Evolutionary conservation across 768 basidiomycete genomes (phyloP).

Genomic region (Paxillus ammoniavirescens): DNA sequence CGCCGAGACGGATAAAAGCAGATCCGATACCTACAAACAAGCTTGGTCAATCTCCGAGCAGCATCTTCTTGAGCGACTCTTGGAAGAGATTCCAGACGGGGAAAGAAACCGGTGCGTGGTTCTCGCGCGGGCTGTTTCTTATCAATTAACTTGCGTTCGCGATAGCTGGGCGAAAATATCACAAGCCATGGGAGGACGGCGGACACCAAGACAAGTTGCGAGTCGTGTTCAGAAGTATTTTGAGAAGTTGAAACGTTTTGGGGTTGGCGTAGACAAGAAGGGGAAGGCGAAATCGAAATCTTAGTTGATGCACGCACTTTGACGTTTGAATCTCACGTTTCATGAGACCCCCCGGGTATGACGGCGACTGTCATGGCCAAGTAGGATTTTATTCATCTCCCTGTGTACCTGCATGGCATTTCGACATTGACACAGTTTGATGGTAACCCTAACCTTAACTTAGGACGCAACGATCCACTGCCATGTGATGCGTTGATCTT

Average conservation of each 20-base stretch:
- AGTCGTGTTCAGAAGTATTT: slow-evolving; percentile 88
- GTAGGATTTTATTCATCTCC: background rate
- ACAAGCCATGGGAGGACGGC: slow-evolving; percentile 70
- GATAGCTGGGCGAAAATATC: slow-evolving; percentile 80
- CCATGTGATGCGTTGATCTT: slow-evolving; percentile 2
- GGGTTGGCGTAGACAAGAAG: slow-evolving; percentile 43
- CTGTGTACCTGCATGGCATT: background rate
- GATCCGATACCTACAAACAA: slow-evolving; percentile 74
- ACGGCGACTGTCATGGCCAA: background rate
- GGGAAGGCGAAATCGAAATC: slow-evolving; percentile 14
- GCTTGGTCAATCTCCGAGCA: slow-evolving; percentile 78
- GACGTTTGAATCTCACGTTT: slow-evolving; percentile 80
- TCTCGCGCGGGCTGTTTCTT: background rate
- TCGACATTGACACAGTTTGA: background rate
- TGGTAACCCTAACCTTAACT: slow-evolving; percentile 21
- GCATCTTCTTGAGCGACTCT: slow-evolving; percentile 67
- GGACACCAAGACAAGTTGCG: slow-evolving; percentile 84
- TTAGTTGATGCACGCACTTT: slow-evolving; percentile 44
- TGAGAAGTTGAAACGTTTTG: slow-evolving; percentile 78
- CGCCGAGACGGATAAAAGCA: slow-evolving; percentile 23
- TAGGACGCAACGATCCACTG: slow-evolving; percentile 8
- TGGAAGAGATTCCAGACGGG: slow-evolving; percentile 75
- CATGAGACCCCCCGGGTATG: slow-evolving; percentile 62
- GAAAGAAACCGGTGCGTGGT: slow-evolving; percentile 65
- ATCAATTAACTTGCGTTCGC: slow-evolving; percentile 7